Evolutionary conservation across 768 basidiomycete species (phyloP).

Genomic region (Pholiota conissans): DNA sequence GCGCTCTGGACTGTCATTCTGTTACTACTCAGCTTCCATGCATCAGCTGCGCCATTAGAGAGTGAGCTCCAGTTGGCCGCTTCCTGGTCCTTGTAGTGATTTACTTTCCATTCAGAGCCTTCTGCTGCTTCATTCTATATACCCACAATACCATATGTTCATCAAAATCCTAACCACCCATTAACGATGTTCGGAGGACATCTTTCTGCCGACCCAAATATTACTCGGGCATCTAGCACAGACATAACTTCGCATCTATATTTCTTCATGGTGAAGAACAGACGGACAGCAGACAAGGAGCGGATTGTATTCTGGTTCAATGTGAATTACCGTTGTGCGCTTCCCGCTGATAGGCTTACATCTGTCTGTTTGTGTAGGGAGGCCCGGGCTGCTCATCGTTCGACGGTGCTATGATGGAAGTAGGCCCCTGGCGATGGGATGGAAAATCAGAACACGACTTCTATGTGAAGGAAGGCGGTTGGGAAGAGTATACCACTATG

Average conservation of each 20-base stretch:
- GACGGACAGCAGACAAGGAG: conserved; percentile 86
- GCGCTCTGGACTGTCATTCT: conserved; percentile 12
- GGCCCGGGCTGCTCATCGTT: conserved; percentile 98
- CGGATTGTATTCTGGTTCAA: conserved; percentile 97
- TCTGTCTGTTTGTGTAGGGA: conserved; percentile 49
- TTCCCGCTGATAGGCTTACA: not conserved
- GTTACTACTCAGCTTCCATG: conserved; percentile 13
- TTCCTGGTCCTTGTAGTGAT: not conserved
- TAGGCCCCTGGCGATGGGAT: conserved; percentile 90
- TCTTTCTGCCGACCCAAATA: conserved; percentile 74
- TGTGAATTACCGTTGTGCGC: conserved; percentile 41
- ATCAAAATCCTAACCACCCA: conserved; percentile 68
- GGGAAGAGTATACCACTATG: conserved; percentile 97
- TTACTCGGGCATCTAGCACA: conserved; percentile 45
- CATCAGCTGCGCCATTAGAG: conserved; percentile 30
- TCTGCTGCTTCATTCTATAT: conserved; percentile 87
- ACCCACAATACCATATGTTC: conserved; percentile 70
- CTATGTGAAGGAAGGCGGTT: conserved; percentile 79
- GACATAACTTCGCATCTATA: conserved; percentile 77
- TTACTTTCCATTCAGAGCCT: conserved; percentile 46
- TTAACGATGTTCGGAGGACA: conserved; percentile 86
- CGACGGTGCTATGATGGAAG: conserved; percentile 97
- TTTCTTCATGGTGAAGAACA: conserved; percentile 89
- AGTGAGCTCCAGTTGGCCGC: conserved; percentile 28
- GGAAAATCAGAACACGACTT: conserved; percentile 59